phyloP scores from a whole-genome alignment of 1,284 basidiomycete genomes.

The Clitocybe nebularis region DNA sequence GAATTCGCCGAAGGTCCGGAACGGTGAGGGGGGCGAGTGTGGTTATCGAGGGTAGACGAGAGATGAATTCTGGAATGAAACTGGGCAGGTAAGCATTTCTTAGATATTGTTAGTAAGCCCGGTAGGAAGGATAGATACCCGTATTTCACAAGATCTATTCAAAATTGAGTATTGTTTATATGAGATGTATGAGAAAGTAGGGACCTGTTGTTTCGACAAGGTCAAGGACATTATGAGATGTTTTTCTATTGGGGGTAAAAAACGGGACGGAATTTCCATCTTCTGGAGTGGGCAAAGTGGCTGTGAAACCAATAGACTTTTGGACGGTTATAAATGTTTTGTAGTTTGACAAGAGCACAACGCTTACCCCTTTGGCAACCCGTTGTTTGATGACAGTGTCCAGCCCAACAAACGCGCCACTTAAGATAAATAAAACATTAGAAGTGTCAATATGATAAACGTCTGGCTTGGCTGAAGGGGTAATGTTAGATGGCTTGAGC shows the following conservation, averaged over 20 bases:
- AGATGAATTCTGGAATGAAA: constrained; percentile 94
- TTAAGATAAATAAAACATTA: constrained; percentile 87
- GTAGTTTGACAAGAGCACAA: background rate
- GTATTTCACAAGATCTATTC: constrained; percentile 76
- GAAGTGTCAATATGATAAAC: constrained; percentile 79
- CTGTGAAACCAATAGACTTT: constrained; percentile 87
- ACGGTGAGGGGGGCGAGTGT: constrained; percentile 73
- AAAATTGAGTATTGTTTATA: constrained; percentile 9
- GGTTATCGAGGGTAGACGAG: constrained; percentile 84
- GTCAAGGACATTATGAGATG: constrained; percentile 51
- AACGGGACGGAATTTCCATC: constrained; percentile 49
- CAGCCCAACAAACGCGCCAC: constrained; percentile 92
- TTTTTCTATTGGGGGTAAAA: constrained; percentile 67
- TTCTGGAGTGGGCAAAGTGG: constrained; percentile 50
- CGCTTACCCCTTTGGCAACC: constrained; percentile 76
- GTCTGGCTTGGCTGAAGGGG: constrained; percentile 54
- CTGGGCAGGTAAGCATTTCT: constrained; percentile 32
- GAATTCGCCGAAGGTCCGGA: constrained; percentile 80
- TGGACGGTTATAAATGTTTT: constrained; percentile 1
- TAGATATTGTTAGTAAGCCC: too few relatives aligned
- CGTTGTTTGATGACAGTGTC: constrained; percentile 79
- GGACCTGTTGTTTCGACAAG: constrained; percentile 65
- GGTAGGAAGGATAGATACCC: constrained; percentile 46
- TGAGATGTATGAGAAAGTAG: constrained; percentile 9
- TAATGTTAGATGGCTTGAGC: background rate